Evolutionary conservation across 2,329 filamentous ascomycete species (phyloP).

Genomic region (Aspergillus udagawae): DNA sequence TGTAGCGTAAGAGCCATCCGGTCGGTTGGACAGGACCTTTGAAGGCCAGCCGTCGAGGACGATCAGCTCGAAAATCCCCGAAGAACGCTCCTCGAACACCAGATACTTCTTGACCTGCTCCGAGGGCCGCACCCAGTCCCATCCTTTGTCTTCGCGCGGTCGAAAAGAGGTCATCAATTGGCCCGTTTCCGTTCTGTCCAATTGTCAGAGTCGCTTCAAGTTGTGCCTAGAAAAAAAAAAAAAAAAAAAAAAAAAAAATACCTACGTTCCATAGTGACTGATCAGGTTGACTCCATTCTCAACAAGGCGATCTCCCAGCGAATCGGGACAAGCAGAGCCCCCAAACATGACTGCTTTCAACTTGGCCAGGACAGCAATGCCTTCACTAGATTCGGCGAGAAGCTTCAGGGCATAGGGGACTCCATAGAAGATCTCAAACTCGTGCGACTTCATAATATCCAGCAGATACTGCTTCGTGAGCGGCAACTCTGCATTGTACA

Average conservation of each 20-base stretch:
- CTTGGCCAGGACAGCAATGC: slow-evolving; percentile 45
- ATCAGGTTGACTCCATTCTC: slow-evolving; percentile 52
- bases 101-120: slow-evolving; percentile 42
- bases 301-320: slow-evolving; percentile 53
- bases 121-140: slow-evolving; percentile 56
- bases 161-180: slow-evolving; percentile 60
- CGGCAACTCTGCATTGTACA: slow-evolving; percentile 55
- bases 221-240: not conserved
- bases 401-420: slow-evolving; percentile 65
- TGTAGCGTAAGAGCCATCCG: slow-evolving; percentile 48
- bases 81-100: slow-evolving; percentile 33
- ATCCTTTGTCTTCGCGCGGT: slow-evolving; percentile 50
- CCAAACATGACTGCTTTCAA: slow-evolving; percentile 55
- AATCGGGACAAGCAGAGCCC: slow-evolving; percentile 57
- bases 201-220: slow-evolving; percentile 1
- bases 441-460: slow-evolving; percentile 39
- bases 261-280: slow-evolving; percentile 55
- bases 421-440: slow-evolving; percentile 54
- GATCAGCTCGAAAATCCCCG: slow-evolving; percentile 35
- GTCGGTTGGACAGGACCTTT: slow-evolving; percentile 42
- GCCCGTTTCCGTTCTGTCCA: slow-evolving; percentile 54
- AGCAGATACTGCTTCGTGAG: slow-evolving; percentile 50
- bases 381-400: slow-evolving; percentile 55
- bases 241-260: slow-evolving; percentile 5
- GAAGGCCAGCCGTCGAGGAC: slow-evolving; percentile 36